Evolutionary conservation across 2,329 filamentous ascomycete genomes (phyloP).

Genomic region (Hymenotorrendiella dingleyae): DNA sequence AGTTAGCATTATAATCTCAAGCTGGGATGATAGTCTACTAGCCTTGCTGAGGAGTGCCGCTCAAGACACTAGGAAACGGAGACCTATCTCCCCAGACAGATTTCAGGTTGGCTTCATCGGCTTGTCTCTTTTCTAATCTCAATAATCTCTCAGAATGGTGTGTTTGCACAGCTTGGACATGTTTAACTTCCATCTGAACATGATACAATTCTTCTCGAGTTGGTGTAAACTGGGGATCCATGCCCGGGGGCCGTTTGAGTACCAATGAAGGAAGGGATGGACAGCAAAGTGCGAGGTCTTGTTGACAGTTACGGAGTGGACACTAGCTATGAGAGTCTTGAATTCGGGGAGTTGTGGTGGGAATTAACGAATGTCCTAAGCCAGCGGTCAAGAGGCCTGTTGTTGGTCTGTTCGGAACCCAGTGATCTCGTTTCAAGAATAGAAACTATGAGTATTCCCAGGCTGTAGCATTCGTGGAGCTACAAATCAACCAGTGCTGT

Average conservation of each 20-base stretch:
- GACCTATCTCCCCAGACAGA: conserved; percentile 89
- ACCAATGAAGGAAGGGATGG: no score
- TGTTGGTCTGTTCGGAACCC: no score
- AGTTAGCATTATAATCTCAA: conserved; percentile 13
- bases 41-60: conserved; percentile 85
- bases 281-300: no score
- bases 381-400: no score
- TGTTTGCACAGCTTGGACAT: conserved; percentile 57
- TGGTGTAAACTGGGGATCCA: conserved; percentile 58
- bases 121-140: conserved; percentile 60
- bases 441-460: no score
- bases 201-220: conserved; percentile 60
- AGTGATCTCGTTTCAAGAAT: no score
- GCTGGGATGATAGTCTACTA: conserved; percentile 30
- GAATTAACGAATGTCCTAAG: no score
- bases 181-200: conserved; percentile 66
- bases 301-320: not conserved
- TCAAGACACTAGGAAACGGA: conserved; percentile 80
- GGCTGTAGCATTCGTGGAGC: no score
- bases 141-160: conserved; percentile 57
- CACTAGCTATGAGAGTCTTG: conserved; percentile 4
- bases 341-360: no score
- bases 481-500: no score
- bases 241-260: conserved; percentile 36
- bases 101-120: conserved; percentile 64